A percentile compares a stretch with the other conserved stretches of the same genome.
Evolutionary conservation across 192 early-diverging fungal species (phyloP).

Genomic region (Linnemannia elongata): DNA sequence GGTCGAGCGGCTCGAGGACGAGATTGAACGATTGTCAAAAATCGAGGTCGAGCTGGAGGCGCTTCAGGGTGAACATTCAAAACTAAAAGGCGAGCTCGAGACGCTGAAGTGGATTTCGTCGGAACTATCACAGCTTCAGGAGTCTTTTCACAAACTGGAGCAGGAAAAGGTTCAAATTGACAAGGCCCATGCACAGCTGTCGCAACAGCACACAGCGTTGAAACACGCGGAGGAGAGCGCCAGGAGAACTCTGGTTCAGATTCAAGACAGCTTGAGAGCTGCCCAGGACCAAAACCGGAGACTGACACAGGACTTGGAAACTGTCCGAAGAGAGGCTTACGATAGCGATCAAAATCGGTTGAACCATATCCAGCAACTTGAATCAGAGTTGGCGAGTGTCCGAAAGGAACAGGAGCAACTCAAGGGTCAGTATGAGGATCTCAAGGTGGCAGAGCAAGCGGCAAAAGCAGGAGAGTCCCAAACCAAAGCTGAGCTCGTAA

Average conservation of each 20-base stretch:
- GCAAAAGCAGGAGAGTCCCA: slow-evolving; percentile 48
- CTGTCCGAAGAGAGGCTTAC: slow-evolving; percentile 1
- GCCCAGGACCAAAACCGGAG: slow-evolving; percentile 14
- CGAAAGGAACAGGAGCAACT: slow-evolving; percentile 27
- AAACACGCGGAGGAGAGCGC: slow-evolving; percentile 33
- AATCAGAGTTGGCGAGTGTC: slow-evolving; percentile 22
- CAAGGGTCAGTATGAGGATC: slow-evolving; percentile 25
- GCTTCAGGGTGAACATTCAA: slow-evolving; percentile 31
- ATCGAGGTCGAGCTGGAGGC: slow-evolving; percentile 33
- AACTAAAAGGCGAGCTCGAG: slow-evolving; percentile 36
- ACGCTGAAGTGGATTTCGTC: slow-evolving; percentile 50
- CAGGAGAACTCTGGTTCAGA: slow-evolving; percentile 16
- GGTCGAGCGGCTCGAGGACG: slow-evolving; percentile 27
- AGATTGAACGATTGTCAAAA: slow-evolving; percentile 42
- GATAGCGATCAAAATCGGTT: slow-evolving; percentile 9
- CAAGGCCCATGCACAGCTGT: slow-evolving; percentile 43
- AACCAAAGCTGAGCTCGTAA: slow-evolving; percentile 28
- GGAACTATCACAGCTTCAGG: slow-evolving; percentile 37
- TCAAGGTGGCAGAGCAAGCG: slow-evolving; percentile 38
- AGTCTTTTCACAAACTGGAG: slow-evolving; percentile 26
- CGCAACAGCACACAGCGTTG: slow-evolving; percentile 7
- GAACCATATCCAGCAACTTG: slow-evolving; percentile 21
- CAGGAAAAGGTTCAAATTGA: slow-evolving; percentile 41
- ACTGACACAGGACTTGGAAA: slow-evolving; percentile 22
- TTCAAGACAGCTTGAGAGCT: slow-evolving; percentile 24